Base-by-base conservation (phyloP, 2,329 filamentous ascomycete species). In the Diaporthe australafricana region DNA sequence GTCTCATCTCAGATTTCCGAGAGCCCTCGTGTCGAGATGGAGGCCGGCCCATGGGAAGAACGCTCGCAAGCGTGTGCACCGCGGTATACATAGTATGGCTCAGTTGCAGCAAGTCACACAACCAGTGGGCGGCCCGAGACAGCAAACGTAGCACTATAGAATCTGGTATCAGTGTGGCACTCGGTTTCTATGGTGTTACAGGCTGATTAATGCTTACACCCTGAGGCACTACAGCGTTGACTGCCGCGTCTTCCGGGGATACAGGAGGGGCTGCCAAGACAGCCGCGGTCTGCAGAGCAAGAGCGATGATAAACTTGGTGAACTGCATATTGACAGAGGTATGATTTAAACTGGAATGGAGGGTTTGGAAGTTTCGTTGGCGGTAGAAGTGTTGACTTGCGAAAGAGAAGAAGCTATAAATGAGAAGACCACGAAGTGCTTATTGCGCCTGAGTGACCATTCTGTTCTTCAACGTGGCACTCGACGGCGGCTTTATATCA, bases 171-270 rank as follows among this genome's bases (percentile, higher is more conserved):
- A 60, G 56, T 20, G 4, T 20, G 5, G 40, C 1, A 8, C 1
- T 17, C 0, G 1, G 14, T 2, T 5, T 14, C 1, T 17, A 9
- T 57, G 3, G n/a, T 42, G 14, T 20, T 17, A 20, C 14, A 42
- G 12, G 38, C 8, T 0, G n/a, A n/a, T n/a, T n/a, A 42, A 20
- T 1, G 22, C 56, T 30, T 12, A 60, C 56, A 20, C 35, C 56
- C 8, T 60, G 35, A 16, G 56, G 35, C 14, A 60, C 35, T 14
- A 76, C 73, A 70, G 53, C 38, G 27, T 60, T 60, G n/a, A 42
- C 38, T 30, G 38, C 56, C 17, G 56, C 56, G 8, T 60, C 56
- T 14, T 60, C 56, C 3, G 38, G 56, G 16, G 56, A 60, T 35
- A 60, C 56, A 22, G 56, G 35, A 9, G 56, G 56, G 22, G 56